These are phyloP conservation scores for Aethionema arabicum DNA, from an alignment of 345 rosid genomes.

Conservation along the genomic window DNA sequence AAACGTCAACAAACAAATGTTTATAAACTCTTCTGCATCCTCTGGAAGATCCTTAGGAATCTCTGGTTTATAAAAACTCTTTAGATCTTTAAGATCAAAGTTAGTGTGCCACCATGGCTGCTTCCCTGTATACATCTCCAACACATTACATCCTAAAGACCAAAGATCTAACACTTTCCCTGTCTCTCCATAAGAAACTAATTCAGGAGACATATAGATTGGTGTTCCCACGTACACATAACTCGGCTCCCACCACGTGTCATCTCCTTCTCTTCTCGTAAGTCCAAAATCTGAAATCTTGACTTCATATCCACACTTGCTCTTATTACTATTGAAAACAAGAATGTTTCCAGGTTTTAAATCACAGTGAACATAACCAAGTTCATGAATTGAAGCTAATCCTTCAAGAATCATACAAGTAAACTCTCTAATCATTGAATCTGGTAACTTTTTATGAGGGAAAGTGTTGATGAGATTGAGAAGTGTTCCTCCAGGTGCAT, in stretches of 20 bases:
- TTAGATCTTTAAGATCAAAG: not conserved
- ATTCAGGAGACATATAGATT: slow-evolving; percentile 44
- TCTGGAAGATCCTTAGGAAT: not conserved
- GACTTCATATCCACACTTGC: not conserved
- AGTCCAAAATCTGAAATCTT: slow-evolving; percentile 41
- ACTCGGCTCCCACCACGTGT: slow-evolving; percentile 17
- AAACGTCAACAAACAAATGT: not conserved
- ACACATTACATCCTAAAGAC: slow-evolving; percentile 52
- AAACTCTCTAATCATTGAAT: slow-evolving; percentile 32
- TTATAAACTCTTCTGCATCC: not conserved
- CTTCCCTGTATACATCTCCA: slow-evolving; percentile 41
- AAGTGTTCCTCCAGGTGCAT: slow-evolving; percentile 48
- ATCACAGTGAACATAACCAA: slow-evolving; percentile 43
- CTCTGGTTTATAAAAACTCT: not conserved
- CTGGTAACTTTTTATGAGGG: slow-evolving; percentile 33
- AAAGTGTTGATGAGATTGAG: slow-evolving; percentile 29
- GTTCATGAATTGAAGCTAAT: slow-evolving; percentile 31
- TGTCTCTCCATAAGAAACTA: slow-evolving; percentile 21
- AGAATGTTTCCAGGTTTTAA: slow-evolving; percentile 40
- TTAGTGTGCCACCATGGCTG: not conserved
- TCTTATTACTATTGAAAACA: not conserved
- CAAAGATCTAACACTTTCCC: slow-evolving; percentile 46
- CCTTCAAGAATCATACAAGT: slow-evolving; percentile 44
- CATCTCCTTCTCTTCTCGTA: slow-evolving; percentile 29
- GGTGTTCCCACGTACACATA: slow-evolving; percentile 37